Conservation (phyloP, 1,139 yeast genomes). For the Pichia norvegensis region DNA sequence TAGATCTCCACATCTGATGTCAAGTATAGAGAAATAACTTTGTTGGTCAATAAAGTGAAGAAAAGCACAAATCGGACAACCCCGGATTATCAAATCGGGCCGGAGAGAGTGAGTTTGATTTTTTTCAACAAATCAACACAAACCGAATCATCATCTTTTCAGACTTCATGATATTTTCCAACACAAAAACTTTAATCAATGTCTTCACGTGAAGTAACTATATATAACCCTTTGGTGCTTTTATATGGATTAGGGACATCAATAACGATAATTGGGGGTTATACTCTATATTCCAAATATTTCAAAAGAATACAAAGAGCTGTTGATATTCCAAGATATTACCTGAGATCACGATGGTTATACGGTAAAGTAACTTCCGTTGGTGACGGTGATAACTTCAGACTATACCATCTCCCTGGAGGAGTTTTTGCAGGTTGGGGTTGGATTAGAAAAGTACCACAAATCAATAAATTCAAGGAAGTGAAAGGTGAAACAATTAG, state of each 20-base stretch:
- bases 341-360: conserved; percentile 40
- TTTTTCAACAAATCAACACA: not conserved
- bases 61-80: not conserved
- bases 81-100: not conserved
- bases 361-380: conserved; percentile 83
- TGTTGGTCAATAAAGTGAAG: not conserved
- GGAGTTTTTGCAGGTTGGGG: conserved; percentile 89
- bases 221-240: conserved; percentile 24
- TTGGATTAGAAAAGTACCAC: conserved; percentile 61
- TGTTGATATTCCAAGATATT: conserved; percentile 33
- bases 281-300: conserved; percentile 30
- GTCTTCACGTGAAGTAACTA: conserved; percentile 15
- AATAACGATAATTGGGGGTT: conserved; percentile 28
- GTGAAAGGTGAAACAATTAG: conserved; percentile 53
- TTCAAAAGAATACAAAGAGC: conserved; percentile 34
- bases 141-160: not conserved
- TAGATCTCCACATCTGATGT: not conserved
- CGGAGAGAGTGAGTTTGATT: not conserved
- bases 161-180: not conserved
- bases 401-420: conserved; percentile 90
- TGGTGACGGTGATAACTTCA: conserved; percentile 95
- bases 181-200: not conserved
- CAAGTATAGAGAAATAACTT: not conserved
- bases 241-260: conserved; percentile 24
- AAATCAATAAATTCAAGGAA: conserved; percentile 34